Evolutionary conservation across 164 flowering plant species (phyloP).

Genomic region (Dillenia turbinata): DNA sequence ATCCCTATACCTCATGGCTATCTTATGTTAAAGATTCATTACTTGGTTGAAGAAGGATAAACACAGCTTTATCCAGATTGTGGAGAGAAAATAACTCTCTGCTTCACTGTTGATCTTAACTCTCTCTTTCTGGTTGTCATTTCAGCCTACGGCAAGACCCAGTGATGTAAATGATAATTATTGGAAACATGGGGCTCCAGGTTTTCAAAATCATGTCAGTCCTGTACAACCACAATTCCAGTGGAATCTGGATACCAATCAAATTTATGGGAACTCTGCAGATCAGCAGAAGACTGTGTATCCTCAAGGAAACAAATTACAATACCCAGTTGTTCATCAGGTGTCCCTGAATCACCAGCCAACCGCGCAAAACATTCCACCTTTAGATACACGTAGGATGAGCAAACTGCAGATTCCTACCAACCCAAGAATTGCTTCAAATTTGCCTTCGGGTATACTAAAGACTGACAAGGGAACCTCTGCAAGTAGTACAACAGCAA

Average conservation of each 20-base stretch:
- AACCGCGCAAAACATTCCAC: constrained; percentile 45
- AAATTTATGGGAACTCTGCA: constrained; percentile 41
- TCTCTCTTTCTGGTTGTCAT: constrained; percentile 14
- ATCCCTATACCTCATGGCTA: no score
- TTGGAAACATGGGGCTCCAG: constrained; percentile 58
- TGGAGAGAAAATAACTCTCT: no score
- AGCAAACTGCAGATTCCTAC: constrained; percentile 87
- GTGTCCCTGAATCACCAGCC: constrained; percentile 44
- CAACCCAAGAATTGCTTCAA: constrained; percentile 91
- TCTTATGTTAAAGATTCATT: no score
- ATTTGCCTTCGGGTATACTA: constrained; percentile 45
- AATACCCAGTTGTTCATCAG: constrained; percentile 44
- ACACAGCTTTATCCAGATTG: no score
- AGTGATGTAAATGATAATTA: constrained; percentile 48
- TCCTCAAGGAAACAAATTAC: constrained; percentile 41
- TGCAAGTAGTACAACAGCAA: constrained; percentile 35
- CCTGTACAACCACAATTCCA: constrained; percentile 36
- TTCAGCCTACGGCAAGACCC: constrained; percentile 48
- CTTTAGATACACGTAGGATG: constrained; percentile 55
- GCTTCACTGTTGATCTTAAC: constrained; percentile 7
- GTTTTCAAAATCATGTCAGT: constrained; percentile 40
- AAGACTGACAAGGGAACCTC: constrained; percentile 56
- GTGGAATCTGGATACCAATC: constrained; percentile 46
- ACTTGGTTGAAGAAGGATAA: no score
- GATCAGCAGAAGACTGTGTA: constrained; percentile 37